A percentile compares a stretch with the other conserved stretches of the same genome.
Evolutionary conservation across 371 early-diverging fungal genomes (phyloP).

Genomic region (Mortierella sp.): DNA sequence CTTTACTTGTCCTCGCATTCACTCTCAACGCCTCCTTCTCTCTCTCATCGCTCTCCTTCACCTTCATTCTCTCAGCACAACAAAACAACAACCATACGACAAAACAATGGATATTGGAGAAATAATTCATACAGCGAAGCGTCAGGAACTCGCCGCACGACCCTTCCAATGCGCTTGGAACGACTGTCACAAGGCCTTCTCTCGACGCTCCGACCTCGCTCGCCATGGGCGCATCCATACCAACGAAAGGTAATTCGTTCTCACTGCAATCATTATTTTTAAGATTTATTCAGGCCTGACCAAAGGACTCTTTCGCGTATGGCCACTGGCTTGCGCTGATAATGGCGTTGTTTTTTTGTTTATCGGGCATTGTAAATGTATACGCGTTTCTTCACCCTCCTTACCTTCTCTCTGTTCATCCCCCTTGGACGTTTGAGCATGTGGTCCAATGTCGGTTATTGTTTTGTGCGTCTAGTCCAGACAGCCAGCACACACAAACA

Average conservation of each 20-base stretch:
- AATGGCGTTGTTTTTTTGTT: neutral
- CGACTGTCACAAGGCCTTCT: conserved; percentile 77
- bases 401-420: neutral
- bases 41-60: neutral
- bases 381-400: neutral
- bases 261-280: no score
- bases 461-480: neutral
- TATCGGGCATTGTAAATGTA: neutral
- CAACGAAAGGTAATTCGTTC: conserved; percentile 65
- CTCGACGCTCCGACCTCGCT: conserved; percentile 81
- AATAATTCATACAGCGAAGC: conserved; percentile 63
- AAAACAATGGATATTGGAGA: conserved; percentile 72
- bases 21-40: neutral
- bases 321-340: neutral
- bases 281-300: neutral
- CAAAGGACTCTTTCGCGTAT: neutral
- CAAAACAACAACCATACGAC: neutral
- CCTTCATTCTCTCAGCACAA: neutral
- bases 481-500: neutral
- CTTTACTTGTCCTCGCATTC: neutral
- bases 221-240: conserved; percentile 85
- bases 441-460: neutral
- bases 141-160: conserved; percentile 41
- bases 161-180: conserved; percentile 77
- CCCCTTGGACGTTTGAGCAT: conserved; percentile 8